Evolutionary conservation across 2,329 filamentous ascomycete species (phyloP).

Genomic region (Monosporascus sp.): DNA sequence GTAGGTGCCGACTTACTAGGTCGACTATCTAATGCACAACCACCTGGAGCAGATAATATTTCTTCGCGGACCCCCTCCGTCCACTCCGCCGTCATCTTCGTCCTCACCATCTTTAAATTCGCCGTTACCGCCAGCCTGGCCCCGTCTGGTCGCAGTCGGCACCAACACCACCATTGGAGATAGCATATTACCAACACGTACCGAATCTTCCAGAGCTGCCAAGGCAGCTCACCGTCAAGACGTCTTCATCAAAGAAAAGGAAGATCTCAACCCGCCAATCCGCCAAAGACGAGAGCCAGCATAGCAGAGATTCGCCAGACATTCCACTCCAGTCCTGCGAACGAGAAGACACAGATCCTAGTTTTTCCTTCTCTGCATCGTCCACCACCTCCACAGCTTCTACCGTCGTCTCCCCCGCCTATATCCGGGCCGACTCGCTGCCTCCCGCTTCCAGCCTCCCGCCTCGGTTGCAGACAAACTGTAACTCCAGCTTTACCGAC

Average conservation of each 20-base stretch:
- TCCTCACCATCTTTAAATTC: neutral
- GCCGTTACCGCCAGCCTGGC: slow-evolving; percentile 2
- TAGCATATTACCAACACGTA: neutral
- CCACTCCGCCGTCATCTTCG: neutral
- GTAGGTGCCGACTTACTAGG: no score
- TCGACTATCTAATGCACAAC: neutral
- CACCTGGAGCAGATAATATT: neutral
- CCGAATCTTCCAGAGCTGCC: slow-evolving; percentile 46
- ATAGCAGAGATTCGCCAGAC: slow-evolving; percentile 32
- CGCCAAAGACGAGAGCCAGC: slow-evolving; percentile 34
- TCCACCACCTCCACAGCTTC: slow-evolving; percentile 32
- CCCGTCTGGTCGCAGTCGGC: slow-evolving; percentile 3
- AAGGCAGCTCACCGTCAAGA: slow-evolving; percentile 63
- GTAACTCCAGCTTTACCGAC: slow-evolving; percentile 38
- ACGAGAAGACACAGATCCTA: slow-evolving; percentile 36
- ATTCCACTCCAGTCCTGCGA: slow-evolving; percentile 49
- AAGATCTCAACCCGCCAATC: slow-evolving; percentile 51
- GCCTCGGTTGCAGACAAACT: slow-evolving; percentile 43
- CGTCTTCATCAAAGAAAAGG: slow-evolving; percentile 70
- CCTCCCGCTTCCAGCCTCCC: slow-evolving; percentile 47
- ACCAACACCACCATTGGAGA: slow-evolving; percentile 7
- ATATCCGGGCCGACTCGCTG: slow-evolving; percentile 24
- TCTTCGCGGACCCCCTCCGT: neutral
- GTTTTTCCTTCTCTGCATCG: slow-evolving; percentile 45
- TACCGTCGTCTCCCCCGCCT: slow-evolving; percentile 31